Evolutionary conservation across 352 stramenopile species (phyloP).

Genomic region (Phytophthora sp.): DNA sequence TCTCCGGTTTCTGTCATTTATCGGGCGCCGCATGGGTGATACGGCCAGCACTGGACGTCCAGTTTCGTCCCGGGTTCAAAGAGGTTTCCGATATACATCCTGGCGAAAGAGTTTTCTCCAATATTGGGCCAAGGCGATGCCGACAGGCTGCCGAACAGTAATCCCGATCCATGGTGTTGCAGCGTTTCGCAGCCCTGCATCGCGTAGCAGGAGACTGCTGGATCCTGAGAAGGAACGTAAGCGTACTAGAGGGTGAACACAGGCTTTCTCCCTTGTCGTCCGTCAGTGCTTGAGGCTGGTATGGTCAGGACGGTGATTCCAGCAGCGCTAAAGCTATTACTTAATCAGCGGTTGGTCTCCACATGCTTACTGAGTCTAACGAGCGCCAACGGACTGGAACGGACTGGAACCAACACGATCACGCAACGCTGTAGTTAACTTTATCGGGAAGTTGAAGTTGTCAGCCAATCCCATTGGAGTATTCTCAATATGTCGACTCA

Average conservation of each 20-base stretch:
- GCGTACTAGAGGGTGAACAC: no score
- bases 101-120: constrained; percentile 21
- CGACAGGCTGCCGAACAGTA: no score
- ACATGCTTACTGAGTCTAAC: neutral
- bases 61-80: neutral
- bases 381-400: constrained; percentile 1
- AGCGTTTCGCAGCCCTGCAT: neutral
- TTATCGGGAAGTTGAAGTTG: constrained; percentile 15
- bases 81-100: neutral
- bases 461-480: constrained; percentile 7
- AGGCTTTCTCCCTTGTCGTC: no score
- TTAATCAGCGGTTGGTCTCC: neutral
- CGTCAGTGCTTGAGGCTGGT: no score
- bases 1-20: neutral
- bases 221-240: no score
- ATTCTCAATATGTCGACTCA: no score
- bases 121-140: neutral
- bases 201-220: neutral
- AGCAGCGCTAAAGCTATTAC: neutral
- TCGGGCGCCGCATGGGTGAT: neutral
- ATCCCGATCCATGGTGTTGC: neutral
- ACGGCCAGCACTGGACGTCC: neutral
- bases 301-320: no score
- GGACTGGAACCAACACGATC: constrained; percentile 4
- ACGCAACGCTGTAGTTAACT: no score